A percentile compares a stretch with the other conserved stretches of the same genome.
These are phyloP conservation scores for Candida hungchunana DNA, from an alignment of 805 yeast genomes.

Conservation along the genomic window DNA sequence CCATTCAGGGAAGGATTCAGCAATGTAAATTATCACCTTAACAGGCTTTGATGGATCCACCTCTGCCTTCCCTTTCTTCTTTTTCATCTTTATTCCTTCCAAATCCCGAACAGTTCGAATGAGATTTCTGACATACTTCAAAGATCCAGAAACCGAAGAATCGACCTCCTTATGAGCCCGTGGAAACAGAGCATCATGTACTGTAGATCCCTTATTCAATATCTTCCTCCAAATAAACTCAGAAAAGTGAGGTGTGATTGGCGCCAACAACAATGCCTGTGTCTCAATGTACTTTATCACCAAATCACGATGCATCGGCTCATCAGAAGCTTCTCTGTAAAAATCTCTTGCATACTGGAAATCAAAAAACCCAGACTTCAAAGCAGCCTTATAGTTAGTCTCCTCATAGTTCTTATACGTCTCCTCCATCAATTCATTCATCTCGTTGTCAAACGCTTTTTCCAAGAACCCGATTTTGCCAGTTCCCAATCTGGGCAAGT, in stretches of 20 bases:
- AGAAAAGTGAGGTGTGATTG: conserved; percentile 94
- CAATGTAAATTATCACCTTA: conserved; percentile 64
- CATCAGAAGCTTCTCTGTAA: conserved; percentile 72
- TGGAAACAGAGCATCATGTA: conserved; percentile 80
- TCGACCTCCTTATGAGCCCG: conserved; percentile 63
- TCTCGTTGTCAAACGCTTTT: conserved; percentile 86
- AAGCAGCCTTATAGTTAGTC: conserved; percentile 82
- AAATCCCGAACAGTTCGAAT: conserved; percentile 87
- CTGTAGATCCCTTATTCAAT: conserved; percentile 57
- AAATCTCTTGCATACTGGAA: conserved; percentile 94
- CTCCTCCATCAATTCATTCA: conserved; percentile 75
- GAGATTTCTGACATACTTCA: conserved; percentile 72
- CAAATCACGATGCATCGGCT: conserved; percentile 79
- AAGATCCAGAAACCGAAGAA: conserved; percentile 55
- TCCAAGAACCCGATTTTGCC: conserved; percentile 67
- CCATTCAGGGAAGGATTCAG: conserved; percentile 89
- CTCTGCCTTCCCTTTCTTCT: conserved; percentile 64
- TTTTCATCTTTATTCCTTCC: conserved; percentile 78
- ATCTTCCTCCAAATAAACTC: conserved; percentile 87
- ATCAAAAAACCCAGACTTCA: conserved; percentile 89
- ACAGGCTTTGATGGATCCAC: conserved; percentile 73
- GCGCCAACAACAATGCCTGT: conserved; percentile 81
- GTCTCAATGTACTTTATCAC: conserved; percentile 78
- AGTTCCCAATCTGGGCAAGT: conserved; percentile 49
- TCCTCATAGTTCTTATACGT: conserved; percentile 64